Conservation (phyloP, 1,139 yeast species). For the Geotrichum fermentans region DNA sequence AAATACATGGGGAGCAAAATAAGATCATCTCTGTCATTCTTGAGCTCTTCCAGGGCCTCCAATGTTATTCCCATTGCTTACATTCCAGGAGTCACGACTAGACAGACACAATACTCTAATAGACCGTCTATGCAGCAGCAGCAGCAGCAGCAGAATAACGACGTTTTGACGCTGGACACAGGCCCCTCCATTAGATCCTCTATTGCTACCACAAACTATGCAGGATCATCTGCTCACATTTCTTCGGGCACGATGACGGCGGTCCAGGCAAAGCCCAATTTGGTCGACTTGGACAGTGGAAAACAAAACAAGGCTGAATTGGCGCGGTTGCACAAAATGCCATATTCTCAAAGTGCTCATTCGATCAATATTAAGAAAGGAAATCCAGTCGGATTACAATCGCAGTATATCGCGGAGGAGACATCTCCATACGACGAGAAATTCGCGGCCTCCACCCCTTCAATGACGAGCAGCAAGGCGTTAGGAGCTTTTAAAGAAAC, state of each 20-base stretch:
- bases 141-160: not conserved
- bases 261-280: slow-evolving; percentile 32
- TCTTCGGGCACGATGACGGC: slow-evolving; percentile 32
- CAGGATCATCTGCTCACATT: slow-evolving; percentile 34
- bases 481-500: too few relatives aligned
- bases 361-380: too few relatives aligned
- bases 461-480: too few relatives aligned
- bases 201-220: slow-evolving; percentile 33
- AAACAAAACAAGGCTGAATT: too few relatives aligned
- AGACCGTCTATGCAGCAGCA: not conserved
- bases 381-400: too few relatives aligned
- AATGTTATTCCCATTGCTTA: slow-evolving; percentile 91
- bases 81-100: slow-evolving; percentile 70
- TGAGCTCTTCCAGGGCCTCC: slow-evolving; percentile 61
- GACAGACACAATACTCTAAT: slow-evolving; percentile 9
- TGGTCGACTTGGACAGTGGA: slow-evolving; percentile 30
- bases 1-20: too few relatives aligned
- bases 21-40: slow-evolving; percentile 15
- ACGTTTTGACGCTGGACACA: slow-evolving; percentile 7
- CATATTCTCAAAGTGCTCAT: too few relatives aligned
- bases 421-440: too few relatives aligned
- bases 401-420: too few relatives aligned
- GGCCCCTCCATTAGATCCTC: slow-evolving; percentile 26
- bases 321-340: too few relatives aligned
- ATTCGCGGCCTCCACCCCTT: too few relatives aligned